These are phyloP conservation scores for Actinidia polygama DNA, from an alignment of 179 eudicot genomes.

Conservation along the genomic window DNA sequence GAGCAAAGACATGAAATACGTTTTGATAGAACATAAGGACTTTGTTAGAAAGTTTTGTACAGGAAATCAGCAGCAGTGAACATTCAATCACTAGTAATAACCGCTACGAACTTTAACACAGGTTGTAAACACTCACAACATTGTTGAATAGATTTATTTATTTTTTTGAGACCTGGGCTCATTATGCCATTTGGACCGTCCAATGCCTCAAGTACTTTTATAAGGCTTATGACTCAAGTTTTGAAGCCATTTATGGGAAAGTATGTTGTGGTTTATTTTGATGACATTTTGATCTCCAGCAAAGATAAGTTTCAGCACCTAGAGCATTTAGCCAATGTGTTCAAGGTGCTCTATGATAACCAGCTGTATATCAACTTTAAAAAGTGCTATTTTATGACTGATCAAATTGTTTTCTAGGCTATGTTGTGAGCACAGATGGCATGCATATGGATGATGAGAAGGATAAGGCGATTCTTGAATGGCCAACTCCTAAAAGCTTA, in stretches of 20 bases:
- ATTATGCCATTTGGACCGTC: conserved; percentile 10
- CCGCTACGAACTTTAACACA: neutral
- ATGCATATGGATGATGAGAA: neutral
- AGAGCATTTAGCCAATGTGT: neutral
- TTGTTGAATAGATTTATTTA: too few species aligned
- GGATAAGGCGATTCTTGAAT: neutral
- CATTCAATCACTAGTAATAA: neutral
- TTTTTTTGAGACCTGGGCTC: neutral
- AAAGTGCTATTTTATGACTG: conserved; percentile 7
- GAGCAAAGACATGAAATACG: neutral
- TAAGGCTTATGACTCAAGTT: conserved; percentile 9
- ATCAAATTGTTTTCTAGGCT: neutral
- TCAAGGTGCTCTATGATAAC: neutral
- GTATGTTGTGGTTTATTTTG: conserved; percentile 2
- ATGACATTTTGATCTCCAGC: neutral
- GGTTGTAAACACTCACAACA: neutral
- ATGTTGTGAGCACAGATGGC: neutral
- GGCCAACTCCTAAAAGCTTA: neutral
- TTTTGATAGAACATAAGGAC: neutral
- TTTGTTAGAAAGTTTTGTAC: neutral
- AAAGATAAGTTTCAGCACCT: neutral
- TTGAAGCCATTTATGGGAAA: neutral
- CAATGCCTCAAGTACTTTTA: conserved; percentile 21
- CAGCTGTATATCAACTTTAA: neutral
- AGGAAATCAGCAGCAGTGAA: conserved; percentile 6